Evolutionary conservation across 2,329 filamentous ascomycete species (phyloP).

Genomic region (Macroventuria anomochaeta): DNA sequence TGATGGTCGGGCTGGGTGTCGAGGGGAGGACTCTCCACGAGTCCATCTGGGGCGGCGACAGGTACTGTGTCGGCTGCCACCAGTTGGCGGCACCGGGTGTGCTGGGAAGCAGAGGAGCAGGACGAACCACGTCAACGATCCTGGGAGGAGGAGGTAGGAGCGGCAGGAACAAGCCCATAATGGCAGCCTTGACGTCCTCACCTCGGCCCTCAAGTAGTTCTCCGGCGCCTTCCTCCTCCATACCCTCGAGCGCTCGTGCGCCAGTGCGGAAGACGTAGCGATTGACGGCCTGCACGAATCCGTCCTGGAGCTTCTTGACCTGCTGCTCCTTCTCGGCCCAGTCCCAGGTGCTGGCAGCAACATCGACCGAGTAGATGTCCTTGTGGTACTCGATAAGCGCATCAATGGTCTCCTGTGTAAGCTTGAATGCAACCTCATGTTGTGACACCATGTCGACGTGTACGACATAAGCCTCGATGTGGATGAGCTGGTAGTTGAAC

Average conservation of each 20-base stretch:
- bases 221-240: constrained; percentile 95
- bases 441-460: constrained; percentile 98
- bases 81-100: constrained; percentile 75
- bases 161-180: constrained; percentile 83
- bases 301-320: constrained; percentile 95
- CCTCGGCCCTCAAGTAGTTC: constrained; percentile 91
- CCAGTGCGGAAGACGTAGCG: constrained; percentile 93
- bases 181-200: constrained; percentile 88
- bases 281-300: constrained; percentile 96
- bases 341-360: constrained; percentile 85
- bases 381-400: constrained; percentile 94
- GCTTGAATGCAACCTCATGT: constrained; percentile 97
- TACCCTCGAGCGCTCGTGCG: constrained; percentile 86
- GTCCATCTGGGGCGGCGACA: constrained; percentile 76
- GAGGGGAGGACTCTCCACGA: constrained; percentile 91
- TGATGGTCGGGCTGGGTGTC: constrained; percentile 74
- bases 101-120: constrained; percentile 83
- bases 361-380: constrained; percentile 90
- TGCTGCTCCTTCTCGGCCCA: constrained; percentile 98
- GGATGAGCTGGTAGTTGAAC: constrained; percentile 90
- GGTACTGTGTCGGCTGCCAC: constrained; percentile 74
- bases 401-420: constrained; percentile 94
- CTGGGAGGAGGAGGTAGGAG: constrained; percentile 86
- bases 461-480: constrained; percentile 96
- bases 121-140: constrained; percentile 87